Conservation (phyloP, 2,329 filamentous ascomycete species). For the Cucurbitaria berberidis region DNA sequence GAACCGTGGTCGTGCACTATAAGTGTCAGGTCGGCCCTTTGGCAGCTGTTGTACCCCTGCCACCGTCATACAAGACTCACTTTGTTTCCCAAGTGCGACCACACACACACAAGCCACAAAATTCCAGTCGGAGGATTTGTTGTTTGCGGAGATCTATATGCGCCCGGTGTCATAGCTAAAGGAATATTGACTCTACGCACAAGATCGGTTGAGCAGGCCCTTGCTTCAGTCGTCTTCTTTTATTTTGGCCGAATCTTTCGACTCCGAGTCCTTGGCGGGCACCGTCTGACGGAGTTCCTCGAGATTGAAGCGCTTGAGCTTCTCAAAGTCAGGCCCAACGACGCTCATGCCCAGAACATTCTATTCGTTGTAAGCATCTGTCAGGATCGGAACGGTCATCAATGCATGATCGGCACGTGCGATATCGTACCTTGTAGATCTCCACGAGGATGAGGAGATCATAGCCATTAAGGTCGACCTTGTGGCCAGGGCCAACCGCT, state of each 20-base stretch:
- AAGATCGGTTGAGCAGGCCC: conserved; percentile 1
- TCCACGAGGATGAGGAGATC: conserved; percentile 82
- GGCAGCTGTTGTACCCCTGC: conserved; percentile 13
- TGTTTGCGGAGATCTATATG: conserved; percentile 16
- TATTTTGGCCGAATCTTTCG: conserved; percentile 5
- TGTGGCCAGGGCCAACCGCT: conserved; percentile 70
- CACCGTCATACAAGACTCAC: conserved; percentile 17
- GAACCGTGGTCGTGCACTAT: conserved; percentile 28
- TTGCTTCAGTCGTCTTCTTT: conserved; percentile 34
- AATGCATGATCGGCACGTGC: conserved; percentile 16
- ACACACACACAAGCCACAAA: conserved; percentile 22
- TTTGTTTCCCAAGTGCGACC: conserved; percentile 20
- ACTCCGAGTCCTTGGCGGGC: conserved; percentile 2
- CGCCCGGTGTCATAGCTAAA: conserved; percentile 5
- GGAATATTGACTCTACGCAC: conserved; percentile 2
- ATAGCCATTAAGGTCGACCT: conserved; percentile 77
- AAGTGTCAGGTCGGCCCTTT: conserved; percentile 25
- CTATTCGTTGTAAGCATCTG: conserved; percentile 53
- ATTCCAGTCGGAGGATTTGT: conserved; percentile 20
- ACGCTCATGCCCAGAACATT: conserved; percentile 80
- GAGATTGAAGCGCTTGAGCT: conserved; percentile 77
- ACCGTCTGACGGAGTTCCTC: conserved; percentile 70
- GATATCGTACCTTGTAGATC: conserved; percentile 72
- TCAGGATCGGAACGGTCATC: conserved; percentile 7
- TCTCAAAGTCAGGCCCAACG: conserved; percentile 74